Base-by-base conservation (phyloP, 192 early-diverging fungal species). In the Borealophlyctis nickersoniae region DNA sequence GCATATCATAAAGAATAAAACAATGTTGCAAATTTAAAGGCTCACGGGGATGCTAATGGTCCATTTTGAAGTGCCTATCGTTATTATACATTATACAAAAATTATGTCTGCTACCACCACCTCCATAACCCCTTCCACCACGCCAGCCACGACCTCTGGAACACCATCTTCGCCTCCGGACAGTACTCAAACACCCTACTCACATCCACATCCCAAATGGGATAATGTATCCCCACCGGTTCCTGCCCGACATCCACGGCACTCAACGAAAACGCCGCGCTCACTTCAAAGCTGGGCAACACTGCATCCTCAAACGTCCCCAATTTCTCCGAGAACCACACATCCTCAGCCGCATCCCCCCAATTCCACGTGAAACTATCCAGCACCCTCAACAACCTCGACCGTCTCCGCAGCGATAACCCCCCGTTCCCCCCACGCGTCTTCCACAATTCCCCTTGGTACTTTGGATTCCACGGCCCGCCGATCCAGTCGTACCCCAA, bases 401-500 rank as follows among this genome's bases (percentile, higher is more conserved):
- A 48, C 30, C 49, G 35, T 28, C 56, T 36, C 2, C 65, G 65
- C 48, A 66, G 24, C 36, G 65, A 66, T 26, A 66, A 58, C n/a
- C 65, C 65, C 45, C 65, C 65, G 48, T 66, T 66, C 11, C 65
- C 65, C 32, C 65, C 65, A n/a, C n/a, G n/a, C n/a, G n/a, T n/a
- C n/a, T n/a, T n/a, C n/a, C n/a, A n/a, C n/a, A n/a, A n/a, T n/a
- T n/a, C n/a, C n/a, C n/a, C n/a, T n/a, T n/a, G n/a, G n/a, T n/a
- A n/a, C n/a, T n/a, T n/a, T n/a, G n/a, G n/a, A 4, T 31, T 22
- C 65, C 65, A 66, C 29, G 65, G 65, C 3, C 56, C 65, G 28
- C 65, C 65, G 45, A 66, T 50, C 54, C 56, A 66, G 49, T 66
- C 65, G 56, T 30, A 66, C 16, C 27, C 24, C 3, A 66, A 26